Percentiles rank a stretch among this genome's conserved stretches.
Conservation (phyloP, 352 stramenopile species). For the Globisporangium cederbergense region DNA sequence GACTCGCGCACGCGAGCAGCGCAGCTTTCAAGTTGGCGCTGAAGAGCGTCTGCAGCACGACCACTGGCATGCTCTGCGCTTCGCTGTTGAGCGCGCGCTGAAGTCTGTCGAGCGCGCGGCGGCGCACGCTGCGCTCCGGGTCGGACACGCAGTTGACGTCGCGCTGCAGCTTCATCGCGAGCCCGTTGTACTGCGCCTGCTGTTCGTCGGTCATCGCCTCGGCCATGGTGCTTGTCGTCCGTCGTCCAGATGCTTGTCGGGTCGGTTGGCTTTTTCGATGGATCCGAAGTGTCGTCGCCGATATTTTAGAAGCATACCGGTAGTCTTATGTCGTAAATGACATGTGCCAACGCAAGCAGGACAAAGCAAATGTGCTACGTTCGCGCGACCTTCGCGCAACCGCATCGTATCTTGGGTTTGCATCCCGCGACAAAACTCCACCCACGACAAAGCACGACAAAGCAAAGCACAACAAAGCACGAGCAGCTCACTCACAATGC, state of each 20-base stretch:
- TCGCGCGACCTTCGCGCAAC: slow-evolving; percentile 22
- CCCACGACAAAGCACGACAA: no score
- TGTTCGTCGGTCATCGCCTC: slow-evolving; percentile 43
- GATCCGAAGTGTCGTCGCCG: neutral
- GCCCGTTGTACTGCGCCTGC: slow-evolving; percentile 47
- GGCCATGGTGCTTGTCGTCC: neutral
- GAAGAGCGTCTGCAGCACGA: slow-evolving; percentile 45
- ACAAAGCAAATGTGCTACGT: neutral
- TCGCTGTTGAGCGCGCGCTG: slow-evolving; percentile 49
- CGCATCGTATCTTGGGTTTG: slow-evolving; percentile 1
- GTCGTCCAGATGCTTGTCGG: neutral
- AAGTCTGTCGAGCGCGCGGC: slow-evolving; percentile 71
- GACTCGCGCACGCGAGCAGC: slow-evolving; percentile 44
- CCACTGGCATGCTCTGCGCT: slow-evolving; percentile 25
- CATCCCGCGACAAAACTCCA: neutral
- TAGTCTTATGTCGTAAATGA: neutral
- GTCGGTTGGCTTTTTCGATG: neutral
- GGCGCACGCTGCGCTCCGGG: slow-evolving; percentile 63
- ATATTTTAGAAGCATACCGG: neutral
- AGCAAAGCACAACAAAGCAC: neutral
- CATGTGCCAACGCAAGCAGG: neutral
- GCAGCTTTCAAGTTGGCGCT: slow-evolving; percentile 38
- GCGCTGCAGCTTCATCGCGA: slow-evolving; percentile 79
- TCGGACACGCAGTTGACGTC: slow-evolving; percentile 81
- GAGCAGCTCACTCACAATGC: slow-evolving; percentile 7